Conservation (phyloP, 2,329 filamentous ascomycete genomes). For the Ceratocystis diversiconidia region DNA sequence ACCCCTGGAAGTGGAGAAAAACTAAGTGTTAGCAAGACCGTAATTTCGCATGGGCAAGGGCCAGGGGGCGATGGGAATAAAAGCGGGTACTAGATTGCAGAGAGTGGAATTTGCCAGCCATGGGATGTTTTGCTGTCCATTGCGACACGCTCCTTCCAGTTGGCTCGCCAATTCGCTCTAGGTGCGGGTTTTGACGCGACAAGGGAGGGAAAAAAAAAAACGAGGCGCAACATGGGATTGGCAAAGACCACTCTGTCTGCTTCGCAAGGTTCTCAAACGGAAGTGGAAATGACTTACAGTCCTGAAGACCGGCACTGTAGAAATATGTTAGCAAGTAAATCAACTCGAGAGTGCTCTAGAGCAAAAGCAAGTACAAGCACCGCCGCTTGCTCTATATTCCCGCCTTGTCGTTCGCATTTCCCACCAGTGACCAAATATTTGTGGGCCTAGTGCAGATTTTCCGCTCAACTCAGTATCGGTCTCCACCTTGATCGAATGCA, state of each 20-base stretch:
- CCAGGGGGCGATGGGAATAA: not conserved
- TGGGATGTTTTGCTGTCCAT: not conserved
- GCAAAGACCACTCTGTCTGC: not conserved
- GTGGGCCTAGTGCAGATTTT: not conserved
- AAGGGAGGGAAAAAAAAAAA: not conserved
- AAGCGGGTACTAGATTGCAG: not conserved
- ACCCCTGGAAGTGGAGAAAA: slow-evolving; percentile 38
- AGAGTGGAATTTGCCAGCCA: not conserved
- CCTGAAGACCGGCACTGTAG: slow-evolving; percentile 18
- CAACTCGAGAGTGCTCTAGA: not conserved
- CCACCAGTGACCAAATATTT: not conserved
- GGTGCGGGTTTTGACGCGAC: not conserved
- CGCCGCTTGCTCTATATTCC: not conserved
- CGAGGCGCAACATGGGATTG: not conserved
- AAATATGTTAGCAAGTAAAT: slow-evolving; percentile 10
- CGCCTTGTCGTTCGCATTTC: not conserved
- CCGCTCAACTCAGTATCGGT: not conserved
- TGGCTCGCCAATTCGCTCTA: slow-evolving; percentile 3
- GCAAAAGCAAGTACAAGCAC: not conserved
- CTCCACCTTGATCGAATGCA: not conserved
- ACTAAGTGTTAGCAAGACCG: slow-evolving; percentile 14
- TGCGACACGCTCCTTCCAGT: not conserved
- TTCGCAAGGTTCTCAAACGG: too few species aligned
- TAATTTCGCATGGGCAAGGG: not conserved
- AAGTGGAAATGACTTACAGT: slow-evolving; percentile 14